These are phyloP conservation scores for Pleurostoma richardsiae DNA, from an alignment of 2,329 filamentous ascomycete genomes.

Conservation along the genomic window DNA sequence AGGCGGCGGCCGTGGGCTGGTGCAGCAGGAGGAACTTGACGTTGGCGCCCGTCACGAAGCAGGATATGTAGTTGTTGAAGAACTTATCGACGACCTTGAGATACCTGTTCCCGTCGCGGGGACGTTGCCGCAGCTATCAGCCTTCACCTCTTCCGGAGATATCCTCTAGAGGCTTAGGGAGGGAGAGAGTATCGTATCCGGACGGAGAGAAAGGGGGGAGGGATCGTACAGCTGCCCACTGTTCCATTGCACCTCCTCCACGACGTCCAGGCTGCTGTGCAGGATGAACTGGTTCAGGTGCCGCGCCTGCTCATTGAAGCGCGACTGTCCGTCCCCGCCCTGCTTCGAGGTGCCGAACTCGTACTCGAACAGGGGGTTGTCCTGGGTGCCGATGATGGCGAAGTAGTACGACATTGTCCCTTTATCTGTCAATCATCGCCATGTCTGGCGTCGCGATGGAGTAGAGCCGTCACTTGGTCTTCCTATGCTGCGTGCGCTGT, in stretches of 20 bases:
- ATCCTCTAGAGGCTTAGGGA: background rate
- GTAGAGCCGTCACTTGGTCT: too few species aligned
- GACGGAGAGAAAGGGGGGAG: background rate
- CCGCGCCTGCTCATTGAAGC: slow-evolving; percentile 81
- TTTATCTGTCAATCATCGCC: slow-evolving; percentile 21
- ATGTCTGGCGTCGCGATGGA: background rate
- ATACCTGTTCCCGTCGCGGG: slow-evolving; percentile 55
- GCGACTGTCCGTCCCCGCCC: slow-evolving; percentile 86
- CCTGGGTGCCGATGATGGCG: slow-evolving; percentile 89
- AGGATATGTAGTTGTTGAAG: slow-evolving; percentile 91
- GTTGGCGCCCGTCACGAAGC: slow-evolving; percentile 89
- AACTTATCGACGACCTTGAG: slow-evolving; percentile 96
- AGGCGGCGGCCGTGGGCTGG: slow-evolving; percentile 55
- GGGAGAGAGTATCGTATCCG: slow-evolving; percentile 7
- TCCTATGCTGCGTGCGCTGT: too few species aligned
- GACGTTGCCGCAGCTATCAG: background rate
- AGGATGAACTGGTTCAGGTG: slow-evolving; percentile 98
- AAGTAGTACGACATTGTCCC: slow-evolving; percentile 94
- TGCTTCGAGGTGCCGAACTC: slow-evolving; percentile 96
- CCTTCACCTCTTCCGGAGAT: slow-evolving; percentile 7
- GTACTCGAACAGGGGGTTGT: slow-evolving; percentile 94
- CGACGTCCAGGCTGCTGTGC: slow-evolving; percentile 88
- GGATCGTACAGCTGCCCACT: slow-evolving; percentile 70
- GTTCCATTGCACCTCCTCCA: slow-evolving; percentile 95
- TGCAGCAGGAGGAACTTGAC: slow-evolving; percentile 93